phyloP scores from a whole-genome alignment of 306 rosid genomes.

The Quercus gilva region DNA sequence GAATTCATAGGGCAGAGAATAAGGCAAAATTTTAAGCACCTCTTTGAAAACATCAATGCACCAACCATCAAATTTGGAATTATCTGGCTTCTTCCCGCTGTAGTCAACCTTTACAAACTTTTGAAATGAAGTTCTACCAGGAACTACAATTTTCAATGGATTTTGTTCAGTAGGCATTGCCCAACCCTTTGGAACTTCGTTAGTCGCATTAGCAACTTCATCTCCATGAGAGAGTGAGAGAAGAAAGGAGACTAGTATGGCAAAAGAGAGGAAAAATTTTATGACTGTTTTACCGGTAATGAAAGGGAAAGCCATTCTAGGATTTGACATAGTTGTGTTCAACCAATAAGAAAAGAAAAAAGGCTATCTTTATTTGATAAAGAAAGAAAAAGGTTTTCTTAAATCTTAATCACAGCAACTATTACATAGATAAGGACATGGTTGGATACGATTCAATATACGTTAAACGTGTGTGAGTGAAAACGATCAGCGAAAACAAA shows the following conservation, averaged over 20 bases:
- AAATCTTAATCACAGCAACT: too few species aligned
- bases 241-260: neutral
- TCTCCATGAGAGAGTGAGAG: neutral
- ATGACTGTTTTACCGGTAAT: neutral
- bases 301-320: conserved; percentile 9
- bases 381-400: too few species aligned
- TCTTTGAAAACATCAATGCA: conserved; percentile 45
- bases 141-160: conserved; percentile 57
- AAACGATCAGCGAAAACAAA: too few species aligned
- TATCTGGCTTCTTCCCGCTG: neutral
- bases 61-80: conserved; percentile 41
- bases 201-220: neutral
- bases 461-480: too few species aligned
- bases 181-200: conserved; percentile 61
- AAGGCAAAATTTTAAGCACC: conserved; percentile 27
- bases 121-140: conserved; percentile 47
- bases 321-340: too few species aligned
- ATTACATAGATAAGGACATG: too few species aligned
- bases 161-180: conserved; percentile 43
- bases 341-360: too few species aligned
- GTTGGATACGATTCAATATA: too few species aligned
- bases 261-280: neutral
- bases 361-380: too few species aligned
- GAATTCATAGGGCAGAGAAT: conserved; percentile 42
- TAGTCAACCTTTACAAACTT: conserved; percentile 54